Evolutionary conservation across 2,329 filamentous ascomycete species (phyloP), one percentile per base, ranked within the genome.

Genomic region (Podosphaera fusca): DNA sequence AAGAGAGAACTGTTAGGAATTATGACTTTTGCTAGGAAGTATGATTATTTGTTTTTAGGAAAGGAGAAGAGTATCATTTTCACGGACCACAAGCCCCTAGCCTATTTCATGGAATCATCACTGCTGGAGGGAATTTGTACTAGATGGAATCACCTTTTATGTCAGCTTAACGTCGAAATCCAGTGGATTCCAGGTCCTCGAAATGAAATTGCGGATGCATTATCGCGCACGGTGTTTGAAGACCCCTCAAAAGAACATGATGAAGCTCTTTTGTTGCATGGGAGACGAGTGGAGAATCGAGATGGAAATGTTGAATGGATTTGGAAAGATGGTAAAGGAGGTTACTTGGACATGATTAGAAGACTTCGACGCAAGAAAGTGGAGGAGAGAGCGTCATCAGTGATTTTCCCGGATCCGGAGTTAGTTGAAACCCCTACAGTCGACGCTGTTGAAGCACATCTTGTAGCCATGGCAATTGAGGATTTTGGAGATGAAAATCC

Each of bases 41-140:
- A 52, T 52, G 50, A 52, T 52, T 52, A 52, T 52, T 36, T 52
- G 14, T 52, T 52, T 31, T 52, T 52, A 14, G 50, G 50, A 4
- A 52, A 52, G 35, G 50, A 52, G n/a, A 52, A 14, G 35, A 52
- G 30, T 31, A 52, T 52, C 6, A 52, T 52, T 35, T 52, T 29
- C 29, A 36, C 31, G 5, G 33, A 36, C 50, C 50, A 52, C 29
- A 52, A 35, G 14, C 33, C 50, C 35, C 33, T 52, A 14, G 30
- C n/a, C 35, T 36, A 52, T 35, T 52, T 52, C n/a, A 52, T 52
- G 5, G 47, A 50, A 50, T 50, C 47, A 7, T 50, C 10, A 50
- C 34, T 31, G 47, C 29, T 50, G 5, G 50, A 52, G n/a, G 50
- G 30, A 12, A 34, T 52, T n/a, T 34, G n/a, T 52, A 52, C 50